Evolutionary conservation across 2,329 filamentous ascomycete genomes (phyloP).

Genomic region (Lachnellula hyalina): DNA sequence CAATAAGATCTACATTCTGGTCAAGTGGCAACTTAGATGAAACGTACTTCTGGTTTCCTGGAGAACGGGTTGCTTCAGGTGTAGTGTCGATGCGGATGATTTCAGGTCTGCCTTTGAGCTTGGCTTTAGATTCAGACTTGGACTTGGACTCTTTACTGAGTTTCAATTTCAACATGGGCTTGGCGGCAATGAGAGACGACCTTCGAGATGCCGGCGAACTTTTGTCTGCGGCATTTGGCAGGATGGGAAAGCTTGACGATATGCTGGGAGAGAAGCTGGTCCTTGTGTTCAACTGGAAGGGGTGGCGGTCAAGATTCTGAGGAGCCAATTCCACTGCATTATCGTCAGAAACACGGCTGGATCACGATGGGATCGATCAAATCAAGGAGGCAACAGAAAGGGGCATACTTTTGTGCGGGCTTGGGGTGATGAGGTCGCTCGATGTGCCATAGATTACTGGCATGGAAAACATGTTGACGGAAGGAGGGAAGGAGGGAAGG

Average conservation of each 20-base stretch:
- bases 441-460: too few species aligned
- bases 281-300: background rate
- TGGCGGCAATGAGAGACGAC: background rate
- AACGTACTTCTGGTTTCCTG: background rate
- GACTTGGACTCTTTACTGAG: too few species aligned
- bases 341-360: too few species aligned
- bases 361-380: too few species aligned
- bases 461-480: too few species aligned
- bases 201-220: background rate
- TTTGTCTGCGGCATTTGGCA: background rate
- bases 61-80: background rate
- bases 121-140: too few species aligned
- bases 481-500: too few species aligned
- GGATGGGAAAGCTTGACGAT: slow-evolving; percentile 1
- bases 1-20: slow-evolving; percentile 12
- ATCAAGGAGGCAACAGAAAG: too few species aligned
- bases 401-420: too few species aligned
- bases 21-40: slow-evolving; percentile 2
- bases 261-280: slow-evolving; percentile 2
- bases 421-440: too few species aligned
- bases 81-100: background rate
- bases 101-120: too few species aligned
- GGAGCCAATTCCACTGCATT: background rate
- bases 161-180: background rate
- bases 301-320: background rate